phyloP scores from a whole-genome alignment of 805 yeast species.

The Barnettozyma salicaria region DNA sequence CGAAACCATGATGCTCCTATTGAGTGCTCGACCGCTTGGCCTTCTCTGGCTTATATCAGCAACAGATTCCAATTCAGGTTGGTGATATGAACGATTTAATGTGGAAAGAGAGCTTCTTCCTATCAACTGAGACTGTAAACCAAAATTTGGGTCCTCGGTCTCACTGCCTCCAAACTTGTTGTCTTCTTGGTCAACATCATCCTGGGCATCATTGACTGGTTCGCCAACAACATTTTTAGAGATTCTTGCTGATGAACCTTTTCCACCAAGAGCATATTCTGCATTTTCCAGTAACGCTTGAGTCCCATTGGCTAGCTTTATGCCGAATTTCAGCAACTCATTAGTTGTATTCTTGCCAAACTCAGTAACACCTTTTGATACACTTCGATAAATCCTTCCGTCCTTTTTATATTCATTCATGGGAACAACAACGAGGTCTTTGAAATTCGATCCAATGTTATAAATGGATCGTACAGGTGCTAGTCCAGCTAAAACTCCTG shows the following conservation, averaged over 20 bases:
- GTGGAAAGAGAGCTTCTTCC: conserved; percentile 22
- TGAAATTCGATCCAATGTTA: conserved; percentile 72
- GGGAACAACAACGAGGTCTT: conserved; percentile 68
- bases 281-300: conserved; percentile 75
- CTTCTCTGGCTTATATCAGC: conserved; percentile 15
- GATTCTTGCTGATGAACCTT: conserved; percentile 48
- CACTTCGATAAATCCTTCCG: conserved; percentile 58
- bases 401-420: conserved; percentile 68
- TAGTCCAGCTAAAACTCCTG: conserved; percentile 77
- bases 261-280: conserved; percentile 74
- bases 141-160: conserved; percentile 12
- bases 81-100: conserved; percentile 21
- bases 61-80: conserved; percentile 25
- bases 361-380: conserved; percentile 67
- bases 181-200: conserved; percentile 30
- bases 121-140: conserved; percentile 18
- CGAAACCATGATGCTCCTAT: not conserved
- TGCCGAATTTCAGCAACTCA: conserved; percentile 77
- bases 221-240: conserved; percentile 18
- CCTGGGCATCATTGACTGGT: conserved; percentile 29
- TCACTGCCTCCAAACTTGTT: conserved; percentile 26
- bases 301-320: conserved; percentile 81
- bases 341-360: conserved; percentile 76
- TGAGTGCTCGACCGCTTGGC: not conserved
- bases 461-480: conserved; percentile 76